Evolutionary conservation across 1,139 yeast genomes (phyloP).

Genomic region (Nakaseomyces kungkrabaensis): DNA sequence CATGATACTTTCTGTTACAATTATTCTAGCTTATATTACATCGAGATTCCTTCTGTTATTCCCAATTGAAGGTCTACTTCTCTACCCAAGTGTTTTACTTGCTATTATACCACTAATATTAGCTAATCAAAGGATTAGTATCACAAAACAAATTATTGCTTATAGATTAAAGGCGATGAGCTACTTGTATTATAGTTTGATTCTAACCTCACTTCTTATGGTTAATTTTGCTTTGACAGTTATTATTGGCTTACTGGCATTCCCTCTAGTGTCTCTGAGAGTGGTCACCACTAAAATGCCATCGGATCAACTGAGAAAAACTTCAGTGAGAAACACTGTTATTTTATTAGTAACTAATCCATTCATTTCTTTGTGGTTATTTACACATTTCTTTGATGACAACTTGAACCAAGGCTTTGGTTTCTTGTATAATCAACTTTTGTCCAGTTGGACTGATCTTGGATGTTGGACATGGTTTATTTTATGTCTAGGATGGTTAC

Average conservation of each 20-base stretch:
- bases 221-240: slow-evolving; percentile 79
- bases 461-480: slow-evolving; percentile 87
- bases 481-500: slow-evolving; percentile 67
- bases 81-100: slow-evolving; percentile 9
- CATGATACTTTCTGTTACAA: slow-evolving; percentile 10
- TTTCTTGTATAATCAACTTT: slow-evolving; percentile 31
- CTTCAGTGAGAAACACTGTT: slow-evolving; percentile 24
- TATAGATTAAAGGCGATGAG: slow-evolving; percentile 34
- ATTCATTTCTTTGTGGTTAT: slow-evolving; percentile 34
- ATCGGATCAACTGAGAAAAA: slow-evolving; percentile 1
- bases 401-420: slow-evolving; percentile 34
- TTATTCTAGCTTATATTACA: slow-evolving; percentile 20
- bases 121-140: slow-evolving; percentile 7
- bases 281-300: slow-evolving; percentile 1
- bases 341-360: slow-evolving; percentile 47
- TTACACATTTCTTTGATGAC: slow-evolving; percentile 30
- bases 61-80: slow-evolving; percentile 10
- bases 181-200: slow-evolving; percentile 54
- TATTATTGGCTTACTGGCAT: slow-evolving; percentile 51
- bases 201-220: slow-evolving; percentile 65
- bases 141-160: slow-evolving; percentile 18
- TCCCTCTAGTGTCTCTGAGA: slow-evolving; percentile 47
- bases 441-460: slow-evolving; percentile 57
- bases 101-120: slow-evolving; percentile 15
- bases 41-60: slow-evolving; percentile 18